Base-by-base conservation (phyloP, 441 rosid genomes). In the Croton setiger region DNA sequence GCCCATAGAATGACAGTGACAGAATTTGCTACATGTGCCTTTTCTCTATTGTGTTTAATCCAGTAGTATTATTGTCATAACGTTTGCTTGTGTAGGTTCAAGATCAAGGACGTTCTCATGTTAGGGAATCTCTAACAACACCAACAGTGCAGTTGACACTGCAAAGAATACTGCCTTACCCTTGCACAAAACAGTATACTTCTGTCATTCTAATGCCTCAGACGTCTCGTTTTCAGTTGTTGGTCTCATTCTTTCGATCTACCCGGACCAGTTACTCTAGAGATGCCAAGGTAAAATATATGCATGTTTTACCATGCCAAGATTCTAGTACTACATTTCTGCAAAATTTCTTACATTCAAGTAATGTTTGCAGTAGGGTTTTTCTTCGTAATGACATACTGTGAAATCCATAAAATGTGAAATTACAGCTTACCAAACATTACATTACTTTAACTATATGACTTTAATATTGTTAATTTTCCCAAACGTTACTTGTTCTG, bases 201-300 rank as follows among this genome's bases (percentile, higher is more conserved):
- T 85, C 83, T 39, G 95, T 93, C 71, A 84, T 93, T 80, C 86
- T 93, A 68, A 85, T 91, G 92, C 96, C 97, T 14, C 87, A 75
- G 73, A 81, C 77, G 72, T 82, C 91, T 68, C 80, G 82, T 61
- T 79, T 88, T 47, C 79, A 77, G 77, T 77, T 76, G 58, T 66
- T 87, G 63, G 81, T 74, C 56, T 85, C 92, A 62, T 51, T 85
- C 65, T 81, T 85, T 63, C 74, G 3, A 55, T 76, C 78, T n/a
- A 66, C 73, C 23, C 74, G 2, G 61, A 58, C 58, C 64, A 59
- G 54, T 62, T 74, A 51, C 37, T 51, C 68, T 49, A 78, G 80
- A 67, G 88, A 93, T 57, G 77, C 86, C 15, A 90, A 93, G 97
- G 98, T 93, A 74, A 27, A 78, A 85, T 63, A 55, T 52, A n/a